phyloP scores from a whole-genome alignment of 768 basidiomycete species.

The Grammothele lineata region DNA sequence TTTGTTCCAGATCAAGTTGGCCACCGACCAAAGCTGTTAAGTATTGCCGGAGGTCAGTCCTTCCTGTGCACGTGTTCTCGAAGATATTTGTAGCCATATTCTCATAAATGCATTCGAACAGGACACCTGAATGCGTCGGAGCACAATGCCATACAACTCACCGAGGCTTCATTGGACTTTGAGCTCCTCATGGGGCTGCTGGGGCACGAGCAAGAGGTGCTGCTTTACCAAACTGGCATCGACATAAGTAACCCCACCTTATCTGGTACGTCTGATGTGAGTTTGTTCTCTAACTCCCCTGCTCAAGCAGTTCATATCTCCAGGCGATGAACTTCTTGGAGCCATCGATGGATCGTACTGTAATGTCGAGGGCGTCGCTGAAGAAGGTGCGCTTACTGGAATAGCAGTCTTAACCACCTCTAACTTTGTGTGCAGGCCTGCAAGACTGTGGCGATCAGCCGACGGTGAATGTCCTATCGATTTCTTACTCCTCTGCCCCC shows the following conservation, averaged over 20 bases:
- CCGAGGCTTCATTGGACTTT: constrained; percentile 34
- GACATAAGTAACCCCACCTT: no score
- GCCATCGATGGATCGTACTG: constrained; percentile 41
- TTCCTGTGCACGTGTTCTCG: no score
- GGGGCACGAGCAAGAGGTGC: constrained; percentile 16
- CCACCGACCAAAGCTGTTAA: constrained; percentile 30
- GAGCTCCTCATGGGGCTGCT: constrained; percentile 42
- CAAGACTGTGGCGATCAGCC: constrained; percentile 30
- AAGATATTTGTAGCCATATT: no score
- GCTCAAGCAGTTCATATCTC: constrained; percentile 17
- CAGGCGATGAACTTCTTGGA: constrained; percentile 42
- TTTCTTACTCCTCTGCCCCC: constrained; percentile 26
- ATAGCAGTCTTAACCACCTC: neutral
- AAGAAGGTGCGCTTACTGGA: constrained; percentile 37
- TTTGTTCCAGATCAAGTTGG: constrained; percentile 37
- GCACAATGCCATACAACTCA: no score
- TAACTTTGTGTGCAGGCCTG: neutral
- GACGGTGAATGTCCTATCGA: constrained; percentile 35
- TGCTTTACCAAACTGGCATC: no score
- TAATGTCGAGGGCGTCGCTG: constrained; percentile 40
- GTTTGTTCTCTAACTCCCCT: constrained; percentile 23
- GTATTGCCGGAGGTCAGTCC: no score
- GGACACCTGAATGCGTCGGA: no score
- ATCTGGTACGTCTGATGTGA: constrained; percentile 33
- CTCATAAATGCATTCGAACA: no score